Evolutionary conservation across 371 early-diverging fungal genomes (phyloP).

Genomic region (Rhizopus arrhizus): DNA sequence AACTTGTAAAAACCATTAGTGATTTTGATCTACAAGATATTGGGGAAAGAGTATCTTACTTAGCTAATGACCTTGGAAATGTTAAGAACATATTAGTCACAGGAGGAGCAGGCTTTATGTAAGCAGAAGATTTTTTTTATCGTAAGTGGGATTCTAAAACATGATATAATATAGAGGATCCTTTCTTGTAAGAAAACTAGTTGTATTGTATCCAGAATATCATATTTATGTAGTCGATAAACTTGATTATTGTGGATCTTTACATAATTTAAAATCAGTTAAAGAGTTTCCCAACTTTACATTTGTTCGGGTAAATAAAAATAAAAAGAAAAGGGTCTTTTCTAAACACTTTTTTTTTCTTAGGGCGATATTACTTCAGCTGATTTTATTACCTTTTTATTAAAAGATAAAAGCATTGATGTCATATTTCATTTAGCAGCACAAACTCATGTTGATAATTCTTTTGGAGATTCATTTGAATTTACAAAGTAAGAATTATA

Average conservation of each 20-base stretch:
- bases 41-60: constrained; percentile 38
- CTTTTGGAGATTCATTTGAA: constrained; percentile 84
- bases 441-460: constrained; percentile 88
- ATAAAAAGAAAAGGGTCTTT: background rate
- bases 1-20: constrained; percentile 31
- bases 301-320: constrained; percentile 64
- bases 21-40: constrained; percentile 53
- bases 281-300: constrained; percentile 59
- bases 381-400: constrained; percentile 69
- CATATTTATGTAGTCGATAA: constrained; percentile 77
- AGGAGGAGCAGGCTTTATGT: constrained; percentile 92
- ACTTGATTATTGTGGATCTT: constrained; percentile 81
- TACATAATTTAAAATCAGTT: constrained; percentile 63
- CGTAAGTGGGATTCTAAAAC: background rate
- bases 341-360: constrained; percentile 14
- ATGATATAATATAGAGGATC: constrained; percentile 44
- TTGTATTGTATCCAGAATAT: constrained; percentile 71
- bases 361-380: constrained; percentile 77
- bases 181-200: constrained; percentile 65
- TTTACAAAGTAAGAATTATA: constrained; percentile 63
- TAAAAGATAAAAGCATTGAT: constrained; percentile 74
- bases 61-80: constrained; percentile 35
- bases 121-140: constrained; percentile 3
- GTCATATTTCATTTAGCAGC: constrained; percentile 85
- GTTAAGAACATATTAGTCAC: constrained; percentile 74